Conservation (phyloP, 2,329 filamentous ascomycete species). For the Reticulascus tulasneorum region DNA sequence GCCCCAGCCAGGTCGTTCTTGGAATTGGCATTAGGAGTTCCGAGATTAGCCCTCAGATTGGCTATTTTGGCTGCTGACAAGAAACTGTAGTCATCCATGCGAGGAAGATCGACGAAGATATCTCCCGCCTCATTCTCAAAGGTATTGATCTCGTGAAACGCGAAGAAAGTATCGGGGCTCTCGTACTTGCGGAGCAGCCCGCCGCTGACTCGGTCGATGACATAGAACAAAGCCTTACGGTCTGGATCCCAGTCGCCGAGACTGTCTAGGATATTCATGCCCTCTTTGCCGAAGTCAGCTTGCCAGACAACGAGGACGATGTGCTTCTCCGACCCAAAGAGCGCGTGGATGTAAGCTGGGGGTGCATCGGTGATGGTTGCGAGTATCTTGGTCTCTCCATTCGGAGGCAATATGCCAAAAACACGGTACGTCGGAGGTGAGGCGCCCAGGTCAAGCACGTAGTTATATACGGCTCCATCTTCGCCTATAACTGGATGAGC, state of each 20-base stretch:
- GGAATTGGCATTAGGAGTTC: not conserved
- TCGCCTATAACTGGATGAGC: not conserved
- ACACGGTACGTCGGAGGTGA: not conserved
- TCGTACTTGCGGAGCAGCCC: not conserved
- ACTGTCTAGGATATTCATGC: not conserved
- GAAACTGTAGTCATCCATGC: not conserved
- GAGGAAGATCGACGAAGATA: not conserved
- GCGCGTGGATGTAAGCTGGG: not conserved
- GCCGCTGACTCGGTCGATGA: not conserved
- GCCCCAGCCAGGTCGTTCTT: not conserved
- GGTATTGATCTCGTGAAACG: not conserved
- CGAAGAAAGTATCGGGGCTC: not conserved
- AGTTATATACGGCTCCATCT: not conserved
- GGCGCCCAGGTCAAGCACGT: not conserved
- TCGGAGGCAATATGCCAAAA: not conserved
- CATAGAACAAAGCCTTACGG: not conserved
- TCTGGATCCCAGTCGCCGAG: not conserved
- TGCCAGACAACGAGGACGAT: constrained; percentile 13
- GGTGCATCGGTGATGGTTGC: not conserved
- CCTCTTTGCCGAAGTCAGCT: constrained; percentile 2
- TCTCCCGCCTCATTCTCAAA: not conserved
- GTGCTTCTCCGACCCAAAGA: constrained; percentile 2
- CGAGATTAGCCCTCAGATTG: not conserved
- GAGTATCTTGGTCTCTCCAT: not conserved
- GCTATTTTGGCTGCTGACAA: not conserved